These are phyloP conservation scores for Entomortierella lignicola DNA, from an alignment of 192 early-diverging fungal species.

Conservation along the genomic window DNA sequence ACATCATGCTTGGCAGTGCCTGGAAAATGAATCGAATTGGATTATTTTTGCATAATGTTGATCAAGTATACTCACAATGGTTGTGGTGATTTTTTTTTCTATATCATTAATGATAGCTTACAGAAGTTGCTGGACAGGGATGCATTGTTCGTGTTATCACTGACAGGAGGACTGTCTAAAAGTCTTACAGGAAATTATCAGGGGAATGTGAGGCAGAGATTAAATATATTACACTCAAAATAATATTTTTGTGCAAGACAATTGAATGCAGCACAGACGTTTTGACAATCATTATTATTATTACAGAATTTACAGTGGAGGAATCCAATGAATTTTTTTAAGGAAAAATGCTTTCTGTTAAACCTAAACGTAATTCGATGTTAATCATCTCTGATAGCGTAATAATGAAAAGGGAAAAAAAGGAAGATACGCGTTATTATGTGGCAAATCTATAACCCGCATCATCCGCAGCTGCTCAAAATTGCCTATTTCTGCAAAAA, in stretches of 20 bases:
- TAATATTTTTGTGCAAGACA: too few relatives aligned
- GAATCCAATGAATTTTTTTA: too few relatives aligned
- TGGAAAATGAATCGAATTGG: neutral
- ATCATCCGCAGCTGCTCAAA: too few relatives aligned
- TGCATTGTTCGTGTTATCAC: constrained; percentile 93
- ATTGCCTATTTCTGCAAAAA: too few relatives aligned
- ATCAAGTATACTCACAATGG: neutral
- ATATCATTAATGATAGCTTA: constrained; percentile 62
- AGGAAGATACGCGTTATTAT: too few relatives aligned
- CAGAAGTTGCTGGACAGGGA: constrained; percentile 88
- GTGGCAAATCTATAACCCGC: neutral
- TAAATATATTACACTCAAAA: neutral
- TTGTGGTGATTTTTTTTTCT: constrained; percentile 14
- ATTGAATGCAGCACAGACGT: too few relatives aligned
- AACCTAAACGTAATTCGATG: too few relatives aligned
- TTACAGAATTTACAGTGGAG: too few relatives aligned
- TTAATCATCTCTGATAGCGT: neutral
- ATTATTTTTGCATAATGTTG: neutral
- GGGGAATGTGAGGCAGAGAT: neutral
- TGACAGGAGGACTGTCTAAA: constrained; percentile 81
- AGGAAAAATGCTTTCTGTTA: too few relatives aligned
- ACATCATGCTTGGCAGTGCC: neutral
- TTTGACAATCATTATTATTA: too few relatives aligned
- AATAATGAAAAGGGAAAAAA: neutral
- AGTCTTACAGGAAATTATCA: neutral